Evolutionary conservation across 345 rosid genomes (phyloP), one percentile per base, ranked within the genome.

Genomic region (Odontarrhena argentea): DNA sequence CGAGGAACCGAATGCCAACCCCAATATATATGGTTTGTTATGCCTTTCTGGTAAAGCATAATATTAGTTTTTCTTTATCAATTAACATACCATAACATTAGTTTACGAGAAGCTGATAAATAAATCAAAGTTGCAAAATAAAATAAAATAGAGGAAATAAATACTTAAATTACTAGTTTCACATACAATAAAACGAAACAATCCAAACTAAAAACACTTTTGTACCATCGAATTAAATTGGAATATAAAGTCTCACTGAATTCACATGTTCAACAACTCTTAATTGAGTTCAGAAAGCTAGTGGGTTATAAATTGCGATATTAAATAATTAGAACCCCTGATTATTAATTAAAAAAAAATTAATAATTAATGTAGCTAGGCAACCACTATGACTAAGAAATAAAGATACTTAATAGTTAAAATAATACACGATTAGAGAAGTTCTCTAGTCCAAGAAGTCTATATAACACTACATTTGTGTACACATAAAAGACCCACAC

Each of bases 231-330:
- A 58, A 46, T 47, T 38, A 32, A 70, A 10, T 38, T 30, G 37
- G 57, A 40, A 47, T 32, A 47, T 38, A 37, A 6, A 49, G 28
- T 48, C 38, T 48, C 64, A 63, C 65, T 55, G 24, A 55, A 32
- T 63, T 55, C 75, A 71, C 70, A 40, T 40, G 65, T 48, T 40
- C 53, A 64, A 48, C 70, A 47, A 71, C 70, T 55, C 40, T 55
- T 38, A 38, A 38, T 32, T 40, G 52, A 55, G 64, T 71, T 71
- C 53, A 56, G 7, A 47, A 56, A 56, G 45, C 65, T 6, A 71
- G 65, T 71, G 65, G 65, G 75, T 3, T 55, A 47, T 37, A 46
- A 8, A 45, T 37, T 36, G 25, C 13, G 53, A 26, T 55, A 71
- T 30, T 55, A 55, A 55, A 71, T 55, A 63, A 71, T 37, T 18